These are phyloP conservation scores for Trypanosoma congolense DNA, from an alignment of 208 protist species.

Conservation along the genomic window DNA sequence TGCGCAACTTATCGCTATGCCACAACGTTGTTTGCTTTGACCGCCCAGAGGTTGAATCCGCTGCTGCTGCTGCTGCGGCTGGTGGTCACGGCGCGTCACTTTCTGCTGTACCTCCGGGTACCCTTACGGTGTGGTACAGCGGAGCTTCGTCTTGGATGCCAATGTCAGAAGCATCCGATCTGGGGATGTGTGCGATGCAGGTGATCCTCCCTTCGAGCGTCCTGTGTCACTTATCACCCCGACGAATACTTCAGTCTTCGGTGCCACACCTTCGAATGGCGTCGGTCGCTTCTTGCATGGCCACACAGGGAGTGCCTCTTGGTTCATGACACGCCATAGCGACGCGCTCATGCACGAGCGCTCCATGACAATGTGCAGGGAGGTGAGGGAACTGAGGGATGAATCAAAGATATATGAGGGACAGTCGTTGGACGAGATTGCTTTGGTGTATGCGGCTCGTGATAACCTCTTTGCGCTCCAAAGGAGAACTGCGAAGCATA, in stretches of 20 bases:
- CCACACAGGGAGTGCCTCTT: conserved; percentile 49
- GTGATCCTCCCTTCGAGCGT: background rate
- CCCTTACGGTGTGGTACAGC: no score
- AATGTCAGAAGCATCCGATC: background rate
- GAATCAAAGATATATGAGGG: conserved; percentile 82
- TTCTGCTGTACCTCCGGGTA: background rate
- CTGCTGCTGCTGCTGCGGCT: background rate
- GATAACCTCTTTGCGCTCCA: conserved; percentile 77
- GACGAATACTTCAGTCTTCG: background rate
- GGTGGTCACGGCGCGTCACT: background rate
- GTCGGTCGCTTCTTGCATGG: conserved; percentile 32
- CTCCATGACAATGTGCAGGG: conserved; percentile 1
- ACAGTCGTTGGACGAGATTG: conserved; percentile 91
- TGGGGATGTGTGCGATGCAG: background rate
- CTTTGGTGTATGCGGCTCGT: conserved; percentile 72
- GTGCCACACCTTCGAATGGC: conserved; percentile 4
- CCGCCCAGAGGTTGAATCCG: conserved; percentile 9
- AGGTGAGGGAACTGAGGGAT: conserved; percentile 39
- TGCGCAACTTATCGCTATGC: conserved; percentile 64
- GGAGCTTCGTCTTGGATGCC: no score
- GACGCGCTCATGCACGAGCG: conserved; percentile 18
- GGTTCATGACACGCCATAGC: conserved; percentile 42
- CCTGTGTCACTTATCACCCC: background rate
- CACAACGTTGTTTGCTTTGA: conserved; percentile 82
- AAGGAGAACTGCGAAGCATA: conserved; percentile 53